These are phyloP conservation scores for Calvatia gigantea DNA, from an alignment of 768 basidiomycete species.

Conservation along the genomic window DNA sequence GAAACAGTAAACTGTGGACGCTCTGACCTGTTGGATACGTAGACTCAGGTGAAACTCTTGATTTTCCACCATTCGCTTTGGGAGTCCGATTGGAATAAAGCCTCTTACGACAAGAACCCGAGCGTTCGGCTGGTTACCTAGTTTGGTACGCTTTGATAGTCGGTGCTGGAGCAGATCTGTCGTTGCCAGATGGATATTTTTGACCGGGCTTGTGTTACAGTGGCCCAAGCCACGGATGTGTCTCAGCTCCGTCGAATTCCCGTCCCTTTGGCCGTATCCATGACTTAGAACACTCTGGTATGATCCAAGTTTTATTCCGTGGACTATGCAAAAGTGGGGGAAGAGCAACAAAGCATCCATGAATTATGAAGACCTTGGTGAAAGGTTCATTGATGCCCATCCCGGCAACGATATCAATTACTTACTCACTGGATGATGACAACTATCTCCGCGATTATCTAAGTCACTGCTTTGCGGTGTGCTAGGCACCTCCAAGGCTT, in stretches of 20 bases:
- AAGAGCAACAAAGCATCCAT: neutral
- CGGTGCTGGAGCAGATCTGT: neutral
- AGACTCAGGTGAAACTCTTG: neutral
- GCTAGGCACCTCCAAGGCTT: neutral
- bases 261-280: neutral
- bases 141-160: neutral
- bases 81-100: no score
- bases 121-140: no score
- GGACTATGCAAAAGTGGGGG: neutral
- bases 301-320: neutral
- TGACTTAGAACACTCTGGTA: no score
- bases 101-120: no score
- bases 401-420: neutral
- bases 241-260: neutral
- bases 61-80: no score
- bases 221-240: neutral
- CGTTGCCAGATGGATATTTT: neutral
- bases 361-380: neutral
- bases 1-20: no score
- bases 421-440: neutral
- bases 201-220: neutral
- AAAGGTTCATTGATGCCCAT: neutral
- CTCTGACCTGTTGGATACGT: no score
- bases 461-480: neutral
- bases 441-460: neutral